phyloP scores from a whole-genome alignment of 306 rosid genomes.

The apple (Malus domestica) region ASM211411v1 NC_041793.1:8955001-8955500 shows the following conservation, averaged over 20 bases:
- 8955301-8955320: not conserved
- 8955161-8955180: not conserved
- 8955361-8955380: not conserved
- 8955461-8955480: too few relatives aligned
- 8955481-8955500: too few relatives aligned
- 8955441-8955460: too few relatives aligned
- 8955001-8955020: conserved; percentile 68
- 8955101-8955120: conserved; percentile 54
- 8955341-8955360: not conserved
- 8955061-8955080: conserved; percentile 81
- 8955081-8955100: conserved; percentile 58
- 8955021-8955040: conserved; percentile 81
- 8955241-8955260: not conserved
- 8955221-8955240: not conserved
- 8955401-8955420: too few relatives aligned
- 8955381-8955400: too few relatives aligned
- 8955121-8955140: conserved; percentile 80
- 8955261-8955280: not conserved
- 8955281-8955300: not conserved
- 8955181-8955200: not conserved
- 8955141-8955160: conserved; percentile 27
- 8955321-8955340: not conserved
- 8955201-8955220: not conserved
- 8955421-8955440: too few relatives aligned
- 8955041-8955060: conserved; percentile 72